Evolutionary conservation across 345 rosid species (phyloP), one percentile per base, ranked within the genome.

Genomic region (Salix exigua): DNA sequence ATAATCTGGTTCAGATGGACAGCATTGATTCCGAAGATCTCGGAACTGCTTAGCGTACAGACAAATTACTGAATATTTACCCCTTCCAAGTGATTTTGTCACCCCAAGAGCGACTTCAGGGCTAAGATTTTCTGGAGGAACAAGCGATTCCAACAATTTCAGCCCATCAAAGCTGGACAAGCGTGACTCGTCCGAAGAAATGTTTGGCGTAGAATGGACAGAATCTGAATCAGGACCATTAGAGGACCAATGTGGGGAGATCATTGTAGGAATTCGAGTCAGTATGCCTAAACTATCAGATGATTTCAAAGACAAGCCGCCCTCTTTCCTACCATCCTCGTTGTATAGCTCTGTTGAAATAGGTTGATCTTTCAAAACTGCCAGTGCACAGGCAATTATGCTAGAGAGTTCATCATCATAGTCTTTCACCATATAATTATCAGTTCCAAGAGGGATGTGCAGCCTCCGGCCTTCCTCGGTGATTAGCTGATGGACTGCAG

Each of bases 391-490:
- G 76, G 98, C 97, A 77, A 96, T 96, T 67, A 93, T 74, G 81
- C 98, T 96, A 13, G 99, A 93, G 78, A 94, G 86, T 82, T 96
- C 99, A 66, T 90, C 94, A 73, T 96, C 99, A 76, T 86, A 88
- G 82, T 93, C 98, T 13, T 95, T 91, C 78, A 96, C 87, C 8
- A 96, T 75, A 73, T 82, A 86, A 62, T 82, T 74, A 74, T 87
- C 87, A 40, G 78, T 83, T 65, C 82, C 87, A 64, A 93, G 75
- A 48, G 94, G 92, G 64, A 93, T 78, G 81, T 87, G 98, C 58
- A 93, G 82, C 88, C 97, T 89, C 73, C 86, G 78, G 17, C 89
- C 82, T 91, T 94, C 99, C 75, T 96, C 97, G 16, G 26, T 78
- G 74, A 93, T 89, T 77, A 96, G 72, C 73, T 83, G 89, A 71